Percentiles rank a stretch among this genome's conserved stretches.
Conservation (phyloP, 2,329 filamentous ascomycete species). For the Stagonosporopsis vannaccii region DNA sequence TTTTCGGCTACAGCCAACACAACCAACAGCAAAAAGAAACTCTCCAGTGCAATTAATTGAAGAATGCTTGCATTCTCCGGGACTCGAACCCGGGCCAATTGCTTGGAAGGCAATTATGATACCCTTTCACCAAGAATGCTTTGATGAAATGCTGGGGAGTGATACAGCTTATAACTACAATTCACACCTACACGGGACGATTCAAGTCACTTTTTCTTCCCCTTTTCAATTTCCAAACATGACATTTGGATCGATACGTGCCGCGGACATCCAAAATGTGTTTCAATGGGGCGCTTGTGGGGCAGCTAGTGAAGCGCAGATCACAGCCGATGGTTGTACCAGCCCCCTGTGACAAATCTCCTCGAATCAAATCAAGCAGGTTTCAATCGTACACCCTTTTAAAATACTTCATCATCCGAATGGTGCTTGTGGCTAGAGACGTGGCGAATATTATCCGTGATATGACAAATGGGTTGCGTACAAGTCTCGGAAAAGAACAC, state of each 20-base stretch:
- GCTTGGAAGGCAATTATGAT: slow-evolving; percentile 20
- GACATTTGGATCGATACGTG: not conserved
- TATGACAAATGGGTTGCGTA: not conserved
- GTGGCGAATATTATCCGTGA: not conserved
- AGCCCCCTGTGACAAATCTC: not conserved
- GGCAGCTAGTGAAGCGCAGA: too few relatives aligned
- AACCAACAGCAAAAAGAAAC: not conserved
- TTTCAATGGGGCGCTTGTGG: too few relatives aligned
- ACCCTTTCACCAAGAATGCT: slow-evolving; percentile 18
- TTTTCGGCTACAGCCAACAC: too few relatives aligned
- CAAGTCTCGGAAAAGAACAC: not conserved
- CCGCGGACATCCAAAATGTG: too few relatives aligned
- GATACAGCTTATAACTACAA: too few relatives aligned
- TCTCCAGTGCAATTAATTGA: not conserved
- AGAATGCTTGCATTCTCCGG: slow-evolving; percentile 3
- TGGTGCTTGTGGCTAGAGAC: not conserved
- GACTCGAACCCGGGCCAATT: slow-evolving; percentile 8
- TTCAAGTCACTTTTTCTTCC: too few relatives aligned
- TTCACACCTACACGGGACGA: too few relatives aligned
- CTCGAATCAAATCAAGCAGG: not conserved
- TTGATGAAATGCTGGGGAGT: not conserved
- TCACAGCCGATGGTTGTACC: not conserved
- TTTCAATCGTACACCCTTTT: not conserved
- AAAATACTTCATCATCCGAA: not conserved
- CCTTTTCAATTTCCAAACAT: not conserved